Evolutionary conservation across 371 early-diverging fungal genomes (phyloP).

Genomic region (Dipsacomyces acuminosporus): DNA sequence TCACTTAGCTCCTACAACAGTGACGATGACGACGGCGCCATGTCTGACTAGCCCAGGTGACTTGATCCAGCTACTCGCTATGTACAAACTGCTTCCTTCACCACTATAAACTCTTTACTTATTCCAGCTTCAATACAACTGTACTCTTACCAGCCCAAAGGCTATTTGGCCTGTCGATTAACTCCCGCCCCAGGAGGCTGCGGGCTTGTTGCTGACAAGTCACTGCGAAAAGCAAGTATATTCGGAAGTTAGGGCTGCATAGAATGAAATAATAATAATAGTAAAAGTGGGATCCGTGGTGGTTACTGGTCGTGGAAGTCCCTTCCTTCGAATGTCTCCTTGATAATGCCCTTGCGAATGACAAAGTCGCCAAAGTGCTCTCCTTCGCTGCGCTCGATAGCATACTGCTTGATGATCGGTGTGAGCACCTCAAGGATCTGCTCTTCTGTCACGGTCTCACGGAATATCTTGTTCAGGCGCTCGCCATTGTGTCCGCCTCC

Average conservation of each 20-base stretch:
- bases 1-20: conserved; percentile 31
- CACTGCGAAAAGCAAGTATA: too few relatives aligned
- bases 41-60: conserved; percentile 31
- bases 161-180: too few relatives aligned
- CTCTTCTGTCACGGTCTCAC: conserved; percentile 78
- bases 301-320: conserved; percentile 63
- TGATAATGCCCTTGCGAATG: conserved; percentile 80
- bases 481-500: conserved; percentile 86
- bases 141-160: too few relatives aligned
- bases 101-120: too few relatives aligned
- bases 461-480: conserved; percentile 82
- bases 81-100: too few relatives aligned
- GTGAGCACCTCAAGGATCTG: conserved; percentile 73
- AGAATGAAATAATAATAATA: neutral
- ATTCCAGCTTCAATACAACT: too few relatives aligned
- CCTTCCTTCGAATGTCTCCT: conserved; percentile 69
- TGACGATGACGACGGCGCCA: conserved; percentile 12
- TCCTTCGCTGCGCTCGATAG: conserved; percentile 60
- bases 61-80: too few relatives aligned
- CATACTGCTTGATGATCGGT: conserved; percentile 77
- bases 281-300: neutral
- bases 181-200: too few relatives aligned
- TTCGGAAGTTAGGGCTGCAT: too few relatives aligned
- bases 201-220: too few relatives aligned
- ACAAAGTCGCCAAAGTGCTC: conserved; percentile 94